Evolutionary conservation across 495 filamentous ascomycete species (phyloP).

Genomic region (Tuber melanosporum): DNA sequence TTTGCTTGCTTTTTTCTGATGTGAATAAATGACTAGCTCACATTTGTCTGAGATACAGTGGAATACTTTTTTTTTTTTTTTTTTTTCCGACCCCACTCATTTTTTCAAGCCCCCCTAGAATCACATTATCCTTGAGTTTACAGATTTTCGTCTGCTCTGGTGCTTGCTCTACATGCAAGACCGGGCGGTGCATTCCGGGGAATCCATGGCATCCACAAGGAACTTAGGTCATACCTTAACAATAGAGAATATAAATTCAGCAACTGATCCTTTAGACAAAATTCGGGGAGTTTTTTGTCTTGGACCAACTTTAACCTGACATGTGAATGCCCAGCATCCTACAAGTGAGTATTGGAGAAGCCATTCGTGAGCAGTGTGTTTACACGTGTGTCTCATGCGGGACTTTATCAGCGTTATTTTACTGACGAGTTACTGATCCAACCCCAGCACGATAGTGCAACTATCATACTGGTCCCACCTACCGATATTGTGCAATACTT

Average conservation of each 20-base stretch:
- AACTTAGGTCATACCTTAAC: neutral
- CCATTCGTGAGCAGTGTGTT: neutral
- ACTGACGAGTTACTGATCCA: neutral
- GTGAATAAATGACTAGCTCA: neutral
- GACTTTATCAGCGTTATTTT: neutral
- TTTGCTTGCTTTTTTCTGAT: neutral
- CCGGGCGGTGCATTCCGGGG: neutral
- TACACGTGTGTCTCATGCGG: neutral
- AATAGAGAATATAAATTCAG: neutral
- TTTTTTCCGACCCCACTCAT: neutral
- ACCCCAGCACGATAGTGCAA: neutral
- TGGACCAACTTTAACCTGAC: neutral
- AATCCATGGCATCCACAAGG: neutral
- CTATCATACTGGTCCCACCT: neutral
- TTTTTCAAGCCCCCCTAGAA: neutral
- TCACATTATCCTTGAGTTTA: neutral
- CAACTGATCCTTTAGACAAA: neutral
- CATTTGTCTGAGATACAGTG: neutral
- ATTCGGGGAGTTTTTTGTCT: neutral
- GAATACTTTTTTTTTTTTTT: neutral
- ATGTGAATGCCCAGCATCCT: neutral
- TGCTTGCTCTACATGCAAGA: neutral
- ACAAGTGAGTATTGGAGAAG: neutral
- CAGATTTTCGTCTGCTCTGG: neutral
- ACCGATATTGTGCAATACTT: neutral